A percentile compares a stretch with the other conserved stretches of the same genome.
Conservation (phyloP, 2,329 filamentous ascomycete species). For the Xylariaceae sp. region DNA sequence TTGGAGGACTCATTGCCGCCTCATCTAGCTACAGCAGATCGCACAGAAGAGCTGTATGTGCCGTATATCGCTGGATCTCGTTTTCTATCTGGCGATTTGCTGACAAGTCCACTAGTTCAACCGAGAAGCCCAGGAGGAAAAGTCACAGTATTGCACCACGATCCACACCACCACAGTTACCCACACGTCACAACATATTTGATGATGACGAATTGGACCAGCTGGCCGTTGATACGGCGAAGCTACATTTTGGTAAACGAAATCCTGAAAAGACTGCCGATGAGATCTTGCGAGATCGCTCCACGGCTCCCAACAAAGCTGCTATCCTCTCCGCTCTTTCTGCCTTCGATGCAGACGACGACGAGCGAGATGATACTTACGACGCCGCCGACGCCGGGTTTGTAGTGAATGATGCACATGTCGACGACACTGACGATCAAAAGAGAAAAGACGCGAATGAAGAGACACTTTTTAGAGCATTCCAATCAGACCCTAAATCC, state of each 20-base stretch:
- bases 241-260: constrained; percentile 75
- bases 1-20: constrained; percentile 72
- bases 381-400: constrained; percentile 89
- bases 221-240: constrained; percentile 61
- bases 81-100: background rate
- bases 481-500: constrained; percentile 56
- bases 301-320: constrained; percentile 68
- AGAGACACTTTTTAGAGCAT: constrained; percentile 68
- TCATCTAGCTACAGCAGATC: constrained; percentile 61
- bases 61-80: too few relatives aligned
- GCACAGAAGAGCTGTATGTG: constrained; percentile 57
- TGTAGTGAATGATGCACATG: constrained; percentile 67
- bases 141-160: constrained; percentile 50
- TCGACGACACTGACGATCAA: constrained; percentile 46
- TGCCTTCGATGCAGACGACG: constrained; percentile 87
- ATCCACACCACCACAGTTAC: constrained; percentile 53
- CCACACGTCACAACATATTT: constrained; percentile 66
- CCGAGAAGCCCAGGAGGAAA: constrained; percentile 22
- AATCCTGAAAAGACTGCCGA: constrained; percentile 64
- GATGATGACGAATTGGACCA: constrained; percentile 77
- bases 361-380: constrained; percentile 96
- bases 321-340: constrained; percentile 85
- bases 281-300: constrained; percentile 62
- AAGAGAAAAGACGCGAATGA: constrained; percentile 54
- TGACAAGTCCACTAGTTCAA: constrained; percentile 20